Evolutionary conservation across 805 yeast genomes (phyloP), one percentile per base, ranked within the genome.

Genomic region (Saturnispora mendoncae): DNA sequence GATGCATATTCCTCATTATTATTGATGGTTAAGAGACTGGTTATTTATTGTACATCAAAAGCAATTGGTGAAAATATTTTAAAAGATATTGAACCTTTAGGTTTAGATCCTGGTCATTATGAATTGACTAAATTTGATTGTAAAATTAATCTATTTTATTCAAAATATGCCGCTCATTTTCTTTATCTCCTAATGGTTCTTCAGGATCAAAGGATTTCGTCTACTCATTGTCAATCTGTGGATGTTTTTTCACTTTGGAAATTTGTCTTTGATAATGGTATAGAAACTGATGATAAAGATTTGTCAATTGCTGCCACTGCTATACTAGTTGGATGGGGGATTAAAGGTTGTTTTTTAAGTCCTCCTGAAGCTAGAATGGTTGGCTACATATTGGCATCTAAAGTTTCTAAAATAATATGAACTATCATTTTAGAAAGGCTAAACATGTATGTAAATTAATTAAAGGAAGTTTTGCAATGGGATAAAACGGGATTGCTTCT

Each of bases 61-160:
- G 39, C 39, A 5, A 33, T 37, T 3, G 39, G 39, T 7, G n/a
- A 19, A 9, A 21, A 29, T 3, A 30, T 37, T 8, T 17, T 37
- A 6, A 17, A 28, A 13, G 39, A 37, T 28, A 17, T 37, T 12
- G 34, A 21, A 29, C 26, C 26, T 8, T 20, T 30, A 10, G 39
- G 39, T 19, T 28, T 37, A 13, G 39, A 37, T 15, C 30, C 33
- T 14, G 33, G 33, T 21, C 33, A 30, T 12, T 37, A 37, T 29
- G 39, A 37, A 21, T 28, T 37, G 20, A 27, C 20, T 21, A 29
- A 37, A 15, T 37, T 37, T 37, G 39, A 37, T 30, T 37, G 39
- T 29, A 17, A 29, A 8, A 24, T 37, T n/a, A 33, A 37, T 21
- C 33, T 25, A 5, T 7, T n/a, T 20, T 29, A 29, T 20, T 30